Base-by-base conservation (phyloP, 495 filamentous ascomycete genomes). In the Aspergillus incahuasiensis region DNA sequence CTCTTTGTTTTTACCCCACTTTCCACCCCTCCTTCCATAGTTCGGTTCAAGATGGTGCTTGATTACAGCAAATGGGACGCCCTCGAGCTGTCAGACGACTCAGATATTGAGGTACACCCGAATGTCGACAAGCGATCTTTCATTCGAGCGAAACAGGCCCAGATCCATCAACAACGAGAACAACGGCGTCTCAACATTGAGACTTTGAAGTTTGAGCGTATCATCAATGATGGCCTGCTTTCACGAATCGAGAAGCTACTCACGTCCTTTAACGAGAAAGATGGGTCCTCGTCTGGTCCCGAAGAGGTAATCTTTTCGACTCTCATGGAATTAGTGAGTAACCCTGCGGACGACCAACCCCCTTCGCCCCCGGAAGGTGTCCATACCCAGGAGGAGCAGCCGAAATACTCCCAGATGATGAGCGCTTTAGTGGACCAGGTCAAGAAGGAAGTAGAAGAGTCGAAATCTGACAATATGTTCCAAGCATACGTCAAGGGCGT, bases 51-150 rank as follows among this genome's bases (percentile, higher is more conserved):
- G 21, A 96, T 96, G 91, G 87, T 89, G 52, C 78, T 97, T 24
- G 86, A 97, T 68, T 97, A 97, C 77, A 94, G 89, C 82, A 96
- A 96, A 74, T 97, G 91, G 90, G 91, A 96, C 67, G 82, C 86
- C 42, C 79, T 98, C 63, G 94, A 98, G 82, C 84, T 98, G 63
- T 95, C 89, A 59, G 94, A 98, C 71, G 94, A 98, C 71, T 96
- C 91, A 41, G 94, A 98, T 69, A 88, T 98, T 65, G 94, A 98
- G 73, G 92, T 97, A 24, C 94, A 98, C 70, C 94, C 95, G 54
- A 98, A 98, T 74, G 94, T 98, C 70, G 94, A 98, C 75, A 98
- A 98, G 66, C 85, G 86, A 2, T 97, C 94, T 52, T 98, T 98
- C 74, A 98, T 98, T 69, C 90, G 94, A 51, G 94, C 94, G 53